These are phyloP conservation scores for Trichoderma cornu-damae DNA, from an alignment of 2,329 filamentous ascomycete genomes.

Conservation along the genomic window DNA sequence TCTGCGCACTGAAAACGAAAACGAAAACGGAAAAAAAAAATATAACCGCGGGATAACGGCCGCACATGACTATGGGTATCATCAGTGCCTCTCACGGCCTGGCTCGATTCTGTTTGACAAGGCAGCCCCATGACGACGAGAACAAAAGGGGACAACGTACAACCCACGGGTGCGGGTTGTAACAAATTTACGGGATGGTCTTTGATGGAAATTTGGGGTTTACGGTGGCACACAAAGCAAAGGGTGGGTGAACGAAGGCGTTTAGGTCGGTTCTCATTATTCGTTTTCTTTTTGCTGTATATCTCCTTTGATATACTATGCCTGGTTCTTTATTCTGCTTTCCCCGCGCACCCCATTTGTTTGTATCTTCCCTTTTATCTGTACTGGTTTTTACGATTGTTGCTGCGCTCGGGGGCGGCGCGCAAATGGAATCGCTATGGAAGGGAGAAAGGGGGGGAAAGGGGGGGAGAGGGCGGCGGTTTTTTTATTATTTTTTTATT, in stretches of 20 bases:
- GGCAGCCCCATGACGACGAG: slow-evolving; percentile 7
- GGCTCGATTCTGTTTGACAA: slow-evolving; percentile 4
- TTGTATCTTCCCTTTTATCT: slow-evolving; percentile 6
- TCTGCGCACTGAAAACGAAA: slow-evolving; percentile 3
- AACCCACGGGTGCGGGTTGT: slow-evolving; percentile 15
- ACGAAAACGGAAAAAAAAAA: slow-evolving; percentile 6
- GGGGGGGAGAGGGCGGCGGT: too few species aligned
- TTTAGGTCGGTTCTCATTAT: slow-evolving; percentile 20
- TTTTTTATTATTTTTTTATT: too few species aligned
- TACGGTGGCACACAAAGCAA: slow-evolving; percentile 17
- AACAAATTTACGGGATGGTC: slow-evolving; percentile 23
- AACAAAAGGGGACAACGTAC: slow-evolving; percentile 4
- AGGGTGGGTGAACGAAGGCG: slow-evolving; percentile 24
- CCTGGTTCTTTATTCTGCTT: slow-evolving; percentile 7
- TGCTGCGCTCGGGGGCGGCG: slow-evolving; percentile 14
- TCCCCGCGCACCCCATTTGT: not conserved
- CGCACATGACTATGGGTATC: slow-evolving; percentile 9
- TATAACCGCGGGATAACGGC: slow-evolving; percentile 2
- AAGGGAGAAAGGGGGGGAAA: slow-evolving; percentile 7
- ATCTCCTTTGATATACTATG: not conserved
- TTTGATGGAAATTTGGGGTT: slow-evolving; percentile 18
- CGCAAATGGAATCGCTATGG: slow-evolving; percentile 11
- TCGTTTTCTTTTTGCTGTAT: slow-evolving; percentile 10
- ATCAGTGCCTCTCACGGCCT: slow-evolving; percentile 4
- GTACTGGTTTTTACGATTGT: slow-evolving; percentile 16